phyloP scores from a whole-genome alignment of 129 eudicot genomes.

The Apium graveolens region DNA sequence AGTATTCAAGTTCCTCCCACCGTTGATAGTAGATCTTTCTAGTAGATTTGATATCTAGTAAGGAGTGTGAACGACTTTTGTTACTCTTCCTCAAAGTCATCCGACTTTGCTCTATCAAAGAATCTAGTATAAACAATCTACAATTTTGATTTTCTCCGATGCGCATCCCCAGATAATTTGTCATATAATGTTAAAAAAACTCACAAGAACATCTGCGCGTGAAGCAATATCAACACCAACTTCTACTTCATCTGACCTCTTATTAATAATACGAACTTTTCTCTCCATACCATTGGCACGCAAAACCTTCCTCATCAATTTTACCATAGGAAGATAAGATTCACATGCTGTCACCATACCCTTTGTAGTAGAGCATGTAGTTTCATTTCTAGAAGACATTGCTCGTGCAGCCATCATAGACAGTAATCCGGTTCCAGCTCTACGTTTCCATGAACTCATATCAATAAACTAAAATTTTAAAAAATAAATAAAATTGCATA shows the following conservation, averaged over 20 bases:
- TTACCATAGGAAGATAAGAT: slow-evolving; percentile 96
- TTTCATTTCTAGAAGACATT: slow-evolving; percentile 30
- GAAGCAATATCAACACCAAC: slow-evolving; percentile 68
- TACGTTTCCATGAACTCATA: slow-evolving; percentile 10
- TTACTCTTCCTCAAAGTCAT: not conserved
- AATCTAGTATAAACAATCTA: not conserved
- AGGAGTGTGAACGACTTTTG: not conserved
- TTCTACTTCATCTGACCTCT: slow-evolving; percentile 72
- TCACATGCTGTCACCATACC: slow-evolving; percentile 81
- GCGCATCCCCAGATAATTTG: not conserved
- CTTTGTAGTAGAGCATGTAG: slow-evolving; percentile 21
- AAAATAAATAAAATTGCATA: not conserved
- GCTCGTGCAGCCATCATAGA: slow-evolving; percentile 96
- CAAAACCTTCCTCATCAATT: slow-evolving; percentile 72
- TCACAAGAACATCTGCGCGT: slow-evolving; percentile 82
- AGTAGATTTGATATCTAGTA: not conserved
- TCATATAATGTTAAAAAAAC: slow-evolving; percentile 19
- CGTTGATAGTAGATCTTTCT: not conserved
- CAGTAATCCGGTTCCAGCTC: slow-evolving; percentile 92
- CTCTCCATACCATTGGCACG: slow-evolving; percentile 68
- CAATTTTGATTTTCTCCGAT: not conserved
- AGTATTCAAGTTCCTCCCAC: not conserved
- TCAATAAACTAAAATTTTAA: not conserved
- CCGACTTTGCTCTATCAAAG: not conserved
- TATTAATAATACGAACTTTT: slow-evolving; percentile 53